phyloP scores from a whole-genome alignment of 208 protist genomes.

The Trypanosoma mega region DNA sequence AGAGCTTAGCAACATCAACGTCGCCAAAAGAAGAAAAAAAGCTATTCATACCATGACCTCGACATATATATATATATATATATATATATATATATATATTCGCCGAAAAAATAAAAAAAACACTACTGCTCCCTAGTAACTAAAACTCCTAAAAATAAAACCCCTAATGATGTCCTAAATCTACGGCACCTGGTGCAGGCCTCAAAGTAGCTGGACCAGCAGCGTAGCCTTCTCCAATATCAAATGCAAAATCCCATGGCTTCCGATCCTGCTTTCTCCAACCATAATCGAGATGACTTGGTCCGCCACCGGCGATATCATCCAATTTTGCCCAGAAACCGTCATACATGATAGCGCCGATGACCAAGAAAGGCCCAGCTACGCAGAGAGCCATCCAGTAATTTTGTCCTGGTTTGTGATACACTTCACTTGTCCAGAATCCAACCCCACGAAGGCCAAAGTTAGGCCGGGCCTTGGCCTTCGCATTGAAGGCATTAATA shows the following conservation, averaged over 20 bases:
- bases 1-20: not conserved
- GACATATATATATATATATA: not conserved
- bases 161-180: slow-evolving; percentile 69
- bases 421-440: slow-evolving; percentile 79
- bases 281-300: slow-evolving; percentile 74
- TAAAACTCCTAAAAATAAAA: slow-evolving; percentile 1
- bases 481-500: slow-evolving; percentile 82
- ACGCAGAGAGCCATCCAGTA: slow-evolving; percentile 73
- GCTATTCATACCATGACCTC: not conserved
- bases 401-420: slow-evolving; percentile 77
- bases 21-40: slow-evolving; percentile 6
- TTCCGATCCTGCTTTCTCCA: slow-evolving; percentile 74
- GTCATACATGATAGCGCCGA: slow-evolving; percentile 78
- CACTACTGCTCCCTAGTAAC: not conserved
- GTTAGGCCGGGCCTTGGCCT: slow-evolving; percentile 87
- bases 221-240: slow-evolving; percentile 86
- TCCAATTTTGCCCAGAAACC: slow-evolving; percentile 84
- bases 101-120: not conserved
- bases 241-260: slow-evolving; percentile 89
- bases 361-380: slow-evolving; percentile 49
- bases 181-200: slow-evolving; percentile 70
- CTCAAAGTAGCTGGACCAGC: slow-evolving; percentile 68
- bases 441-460: slow-evolving; percentile 84
- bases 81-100: slow-evolving; percentile 3
- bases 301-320: slow-evolving; percentile 77